Conservation (phyloP, 148 eudicot genomes). For the Heliosperma pusillum region DNA sequence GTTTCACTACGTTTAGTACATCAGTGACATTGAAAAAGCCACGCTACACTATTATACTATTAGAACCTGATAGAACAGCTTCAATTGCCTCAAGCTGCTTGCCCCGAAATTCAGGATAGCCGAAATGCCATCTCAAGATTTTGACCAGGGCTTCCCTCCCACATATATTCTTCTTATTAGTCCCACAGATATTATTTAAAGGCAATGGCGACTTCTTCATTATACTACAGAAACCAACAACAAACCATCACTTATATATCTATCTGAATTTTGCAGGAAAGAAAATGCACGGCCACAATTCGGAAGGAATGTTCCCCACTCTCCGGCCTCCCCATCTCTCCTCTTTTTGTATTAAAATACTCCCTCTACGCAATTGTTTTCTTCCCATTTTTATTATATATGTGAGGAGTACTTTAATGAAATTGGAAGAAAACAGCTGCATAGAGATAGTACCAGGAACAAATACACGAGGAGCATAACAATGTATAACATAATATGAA, state of each 20-base stretch:
- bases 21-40: neutral
- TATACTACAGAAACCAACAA: conserved; percentile 12
- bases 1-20: neutral
- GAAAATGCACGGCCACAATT: neutral
- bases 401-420: no score
- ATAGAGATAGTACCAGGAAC: no score
- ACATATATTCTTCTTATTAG: conserved; percentile 39
- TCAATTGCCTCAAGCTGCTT: conserved; percentile 88
- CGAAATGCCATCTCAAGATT: conserved; percentile 94
- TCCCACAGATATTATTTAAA: conserved; percentile 38
- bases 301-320: no score
- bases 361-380: no score
- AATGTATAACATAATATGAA: neutral
- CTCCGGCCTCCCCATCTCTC: no score
- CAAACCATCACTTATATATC: neutral
- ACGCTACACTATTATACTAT: neutral
- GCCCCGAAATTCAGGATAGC: conserved; percentile 81
- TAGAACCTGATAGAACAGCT: conserved; percentile 81
- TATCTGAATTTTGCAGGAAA: neutral
- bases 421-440: no score
- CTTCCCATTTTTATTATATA: no score
- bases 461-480: neutral
- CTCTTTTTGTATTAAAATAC: no score
- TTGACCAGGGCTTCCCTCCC: conserved; percentile 77
- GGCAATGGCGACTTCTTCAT: conserved; percentile 76